Evolutionary conservation across 345 rosid genomes (phyloP).

Genomic region (Citrus cavaleriei): DNA sequence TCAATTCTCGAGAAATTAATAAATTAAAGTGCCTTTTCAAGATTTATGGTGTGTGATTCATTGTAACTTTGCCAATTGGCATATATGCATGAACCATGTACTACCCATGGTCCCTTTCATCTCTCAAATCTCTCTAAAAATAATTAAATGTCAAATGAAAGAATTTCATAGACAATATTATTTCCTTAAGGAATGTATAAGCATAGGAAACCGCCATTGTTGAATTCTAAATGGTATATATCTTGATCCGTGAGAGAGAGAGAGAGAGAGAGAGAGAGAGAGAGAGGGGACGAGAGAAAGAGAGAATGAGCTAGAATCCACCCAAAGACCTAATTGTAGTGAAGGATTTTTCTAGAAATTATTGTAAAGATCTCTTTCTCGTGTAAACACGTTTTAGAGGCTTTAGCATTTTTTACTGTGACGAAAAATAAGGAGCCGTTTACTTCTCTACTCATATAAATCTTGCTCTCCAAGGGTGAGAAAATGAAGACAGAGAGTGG

Average conservation of each 20-base stretch:
- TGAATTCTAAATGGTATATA: not conserved
- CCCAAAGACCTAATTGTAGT: not conserved
- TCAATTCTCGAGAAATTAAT: not conserved
- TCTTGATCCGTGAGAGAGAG: conserved; percentile 1
- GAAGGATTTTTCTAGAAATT: not conserved
- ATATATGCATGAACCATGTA: not conserved
- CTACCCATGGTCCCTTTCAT: not conserved
- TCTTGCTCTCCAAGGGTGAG: not conserved
- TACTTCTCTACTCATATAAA: not conserved
- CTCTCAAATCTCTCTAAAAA: not conserved
- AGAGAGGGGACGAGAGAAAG: not conserved
- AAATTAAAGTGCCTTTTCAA: conserved; percentile 2
- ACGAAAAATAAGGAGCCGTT: conserved; percentile 1
- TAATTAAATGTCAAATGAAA: not conserved
- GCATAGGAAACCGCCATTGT: not conserved
- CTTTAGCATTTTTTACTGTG: not conserved
- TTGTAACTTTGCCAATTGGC: not conserved
- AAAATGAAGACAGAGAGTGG: not conserved
- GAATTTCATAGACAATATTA: not conserved
- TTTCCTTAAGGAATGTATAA: not conserved
- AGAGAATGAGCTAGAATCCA: not conserved
- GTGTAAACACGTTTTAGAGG: not conserved
- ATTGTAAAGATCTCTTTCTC: not conserved
- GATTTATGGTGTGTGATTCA: not conserved
- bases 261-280: not conserved